Base-by-base conservation (phyloP, 2,329 filamentous ascomycete genomes). In the Ambrosiella cleistominuta region DNA sequence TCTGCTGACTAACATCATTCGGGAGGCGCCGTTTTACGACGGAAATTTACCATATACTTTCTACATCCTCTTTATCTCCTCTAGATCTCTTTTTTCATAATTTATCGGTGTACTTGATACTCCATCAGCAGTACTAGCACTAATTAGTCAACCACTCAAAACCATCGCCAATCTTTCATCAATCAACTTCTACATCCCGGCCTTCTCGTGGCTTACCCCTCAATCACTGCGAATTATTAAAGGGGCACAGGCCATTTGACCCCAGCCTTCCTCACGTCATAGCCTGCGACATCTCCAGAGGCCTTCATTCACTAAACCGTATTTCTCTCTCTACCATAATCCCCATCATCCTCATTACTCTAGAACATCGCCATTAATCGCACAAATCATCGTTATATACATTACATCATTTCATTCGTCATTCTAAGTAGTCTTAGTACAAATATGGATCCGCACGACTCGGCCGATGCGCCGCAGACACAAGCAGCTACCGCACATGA, bases 201-300 rank as follows among this genome's bases (percentile, higher is more conserved):
- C 40, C 40, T 42, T n/a, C 40, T 12, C 6, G n/a, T 11, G n/a
- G 6, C 40, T 42, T 42, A 42, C 40, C 40, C 40, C 40, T 42
- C 11, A 42, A 42, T 42, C 40, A 42, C 40, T 42, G 11, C 40
- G 11, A 12, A 11, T 42, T n/a, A n/a, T 42, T 42, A 3, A 27
- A 27, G 27, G 36, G 51, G 35, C 51, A 53, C 51, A 53, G 35
- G 51, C 51, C 51, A 13, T 53, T 53, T 53, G 37, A 53, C 51
- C 51, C 51, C 35, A 53, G 51, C 51, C 36, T 53, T 53, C 37
- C 27, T 53, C 51, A 53, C 51, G 51, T 53, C 51, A 53, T 53
- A 53, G 51, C 27, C 51, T 53, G 44, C 44, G 12, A 47, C n/a
- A 47, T 15, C 7, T 17, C 44, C 27, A 27, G 27, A 47, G 44